Base-by-base conservation (phyloP, 2,329 filamentous ascomycete genomes). In the Tolypocladium sp. region DNA sequence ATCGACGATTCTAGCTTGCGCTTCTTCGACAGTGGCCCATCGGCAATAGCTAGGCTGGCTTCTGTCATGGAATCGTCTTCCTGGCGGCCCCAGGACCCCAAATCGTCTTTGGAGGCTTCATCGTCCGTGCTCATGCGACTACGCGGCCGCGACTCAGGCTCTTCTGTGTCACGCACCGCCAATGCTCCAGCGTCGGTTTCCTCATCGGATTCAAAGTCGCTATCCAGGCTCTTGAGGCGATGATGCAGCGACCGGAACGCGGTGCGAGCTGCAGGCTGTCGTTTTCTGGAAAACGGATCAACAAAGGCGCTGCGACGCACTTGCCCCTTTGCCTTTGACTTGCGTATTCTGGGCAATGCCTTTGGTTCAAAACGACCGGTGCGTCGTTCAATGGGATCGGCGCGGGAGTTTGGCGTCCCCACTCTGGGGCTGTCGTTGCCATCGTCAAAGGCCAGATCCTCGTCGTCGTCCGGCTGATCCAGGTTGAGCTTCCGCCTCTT, bases 141-240 rank as follows among this genome's bases (percentile, higher is more conserved):
- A 52, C 87, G 85, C 55, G 89, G 89, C 49, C 89, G 84, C 63
- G 90, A 96, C 61, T 94, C 92, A 40, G 86, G 86, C 64, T 94
- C 92, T 69, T 96, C 92, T 0, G 90, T 95, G 69, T 92, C 91
- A 53, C 87, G 82, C 15, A 83, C 84, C 15, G 88, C 85, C 37
- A 73, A 60, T 40, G 76, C 76, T 44, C 77, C 75, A 54, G 83
- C 83, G 63, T 84, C 82, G 2, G 73, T 77, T 59, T 97, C 92
- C 64, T 95, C 92, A 63, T 96, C 92, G 0, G 91, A 95, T 70
- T 97, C 91, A n/a, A 89, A 89, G 82, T 77, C 82, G 88, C 69
- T 83, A 76, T 72, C 83, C 73, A 65, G 74, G 86, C 70, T 84
- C 80, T 42, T 83, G 74, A 74, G 90, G 80, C 74, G 73, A 73